Evolutionary conservation across 768 basidiomycete genomes (phyloP).

Genomic region (Pleurotus platypus): DNA sequence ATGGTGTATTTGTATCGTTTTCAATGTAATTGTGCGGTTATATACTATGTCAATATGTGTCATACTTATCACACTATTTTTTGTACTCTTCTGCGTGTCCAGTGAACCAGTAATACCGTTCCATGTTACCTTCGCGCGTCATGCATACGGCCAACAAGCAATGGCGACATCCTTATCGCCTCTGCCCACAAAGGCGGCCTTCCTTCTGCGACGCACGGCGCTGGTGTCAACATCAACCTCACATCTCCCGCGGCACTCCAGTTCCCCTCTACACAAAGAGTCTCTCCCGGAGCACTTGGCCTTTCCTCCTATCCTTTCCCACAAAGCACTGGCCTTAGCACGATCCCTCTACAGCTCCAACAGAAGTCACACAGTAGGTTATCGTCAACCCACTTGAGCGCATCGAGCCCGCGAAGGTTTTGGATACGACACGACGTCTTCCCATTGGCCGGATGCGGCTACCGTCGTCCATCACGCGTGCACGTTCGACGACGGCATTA

Average conservation of each 20-base stretch:
- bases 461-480: conserved; percentile 31
- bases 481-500: conserved; percentile 40
- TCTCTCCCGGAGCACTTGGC: conserved; percentile 3
- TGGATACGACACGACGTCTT: conserved; percentile 38
- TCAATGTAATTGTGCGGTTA: too few species aligned
- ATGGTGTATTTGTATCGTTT: too few species aligned
- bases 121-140: conserved; percentile 21
- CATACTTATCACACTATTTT: too few species aligned
- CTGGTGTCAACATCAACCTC: conserved; percentile 19
- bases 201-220: conserved; percentile 7
- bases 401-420: conserved; percentile 21
- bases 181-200: conserved; percentile 7
- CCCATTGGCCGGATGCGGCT: conserved; percentile 18
- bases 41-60: too few species aligned
- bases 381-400: conserved; percentile 28
- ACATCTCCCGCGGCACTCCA: conserved; percentile 38
- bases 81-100: too few species aligned
- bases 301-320: conserved; percentile 10
- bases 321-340: conserved; percentile 9
- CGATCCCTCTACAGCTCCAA: conserved; percentile 13
- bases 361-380: conserved; percentile 18
- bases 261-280: conserved; percentile 29
- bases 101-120: background rate
- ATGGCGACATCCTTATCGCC: conserved; percentile 22
- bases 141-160: conserved; percentile 42